Conservation (phyloP, 1,284 basidiomycete genomes). For the Ganoderma multipileum region DNA sequence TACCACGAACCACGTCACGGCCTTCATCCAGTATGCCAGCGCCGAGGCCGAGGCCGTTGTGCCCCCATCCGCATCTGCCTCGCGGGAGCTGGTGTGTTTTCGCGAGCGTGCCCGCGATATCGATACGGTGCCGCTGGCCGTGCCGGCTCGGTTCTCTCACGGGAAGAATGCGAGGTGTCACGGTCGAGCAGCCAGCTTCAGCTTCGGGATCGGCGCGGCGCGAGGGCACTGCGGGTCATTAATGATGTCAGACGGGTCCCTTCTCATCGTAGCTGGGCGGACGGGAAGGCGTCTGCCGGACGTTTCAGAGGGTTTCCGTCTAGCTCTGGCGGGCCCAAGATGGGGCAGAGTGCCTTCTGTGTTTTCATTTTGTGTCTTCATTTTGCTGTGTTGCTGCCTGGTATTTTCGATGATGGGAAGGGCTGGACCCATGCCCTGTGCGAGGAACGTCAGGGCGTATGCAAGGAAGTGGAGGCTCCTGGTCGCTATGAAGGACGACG, state of each 20-base stretch:
- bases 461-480: not conserved
- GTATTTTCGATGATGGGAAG: not conserved
- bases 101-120: too few species aligned
- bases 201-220: not conserved
- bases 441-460: not conserved
- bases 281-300: not conserved
- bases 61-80: too few species aligned
- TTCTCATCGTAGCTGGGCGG: not conserved
- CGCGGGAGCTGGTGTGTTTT: too few species aligned
- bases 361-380: not conserved
- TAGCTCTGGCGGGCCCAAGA: not conserved
- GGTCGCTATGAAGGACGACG: not conserved
- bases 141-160: not conserved
- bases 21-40: not conserved
- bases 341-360: not conserved
- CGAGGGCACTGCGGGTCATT: not conserved
- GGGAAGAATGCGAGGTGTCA: not conserved
- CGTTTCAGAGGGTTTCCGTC: not conserved
- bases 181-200: too few species aligned
- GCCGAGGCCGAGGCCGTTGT: not conserved
- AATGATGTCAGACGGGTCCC: not conserved
- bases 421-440: not conserved
- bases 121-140: too few species aligned
- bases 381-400: not conserved
- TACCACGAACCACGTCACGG: not conserved